phyloP scores from a whole-genome alignment of 164 flowering plant species.

The Umbilicus rupestris region DNA sequence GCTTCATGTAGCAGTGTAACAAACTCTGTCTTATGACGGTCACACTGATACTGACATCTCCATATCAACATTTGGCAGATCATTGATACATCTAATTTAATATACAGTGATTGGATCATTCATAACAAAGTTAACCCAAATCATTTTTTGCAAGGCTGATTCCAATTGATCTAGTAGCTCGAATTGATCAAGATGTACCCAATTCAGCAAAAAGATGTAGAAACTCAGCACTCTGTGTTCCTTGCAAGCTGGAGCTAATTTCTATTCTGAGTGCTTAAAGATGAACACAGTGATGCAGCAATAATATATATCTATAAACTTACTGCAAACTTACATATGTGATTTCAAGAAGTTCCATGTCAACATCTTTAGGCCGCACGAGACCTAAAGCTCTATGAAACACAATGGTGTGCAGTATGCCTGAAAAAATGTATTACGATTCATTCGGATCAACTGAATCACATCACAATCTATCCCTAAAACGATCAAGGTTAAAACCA shows the following conservation, averaged over 20 bases:
- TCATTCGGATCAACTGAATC: background rate
- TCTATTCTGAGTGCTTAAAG: background rate
- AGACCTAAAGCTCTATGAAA: conserved; percentile 94
- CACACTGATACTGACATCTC: too few species aligned
- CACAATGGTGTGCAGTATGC: conserved; percentile 82
- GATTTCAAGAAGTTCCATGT: conserved; percentile 83
- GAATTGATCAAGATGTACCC: too few species aligned
- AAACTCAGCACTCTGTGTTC: background rate
- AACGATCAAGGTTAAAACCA: too few species aligned
- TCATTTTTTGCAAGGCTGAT: background rate
- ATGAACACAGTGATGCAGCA: background rate
- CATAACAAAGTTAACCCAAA: background rate
- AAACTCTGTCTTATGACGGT: too few species aligned
- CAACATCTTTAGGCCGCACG: conserved; percentile 87
- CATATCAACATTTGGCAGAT: too few species aligned
- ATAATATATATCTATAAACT: background rate
- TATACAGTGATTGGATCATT: background rate
- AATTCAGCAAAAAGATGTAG: background rate
- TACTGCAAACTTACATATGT: conserved; percentile 63
- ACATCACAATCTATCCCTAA: background rate
- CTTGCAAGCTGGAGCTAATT: background rate
- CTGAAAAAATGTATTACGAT: conserved; percentile 31
- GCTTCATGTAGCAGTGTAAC: too few species aligned
- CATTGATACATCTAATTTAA: too few species aligned
- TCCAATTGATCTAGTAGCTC: background rate